Percentiles rank a stretch among this genome's conserved stretches.
Conservation (phyloP, 2,329 filamentous ascomycete species). For the Orbilia brochopaga region DNA sequence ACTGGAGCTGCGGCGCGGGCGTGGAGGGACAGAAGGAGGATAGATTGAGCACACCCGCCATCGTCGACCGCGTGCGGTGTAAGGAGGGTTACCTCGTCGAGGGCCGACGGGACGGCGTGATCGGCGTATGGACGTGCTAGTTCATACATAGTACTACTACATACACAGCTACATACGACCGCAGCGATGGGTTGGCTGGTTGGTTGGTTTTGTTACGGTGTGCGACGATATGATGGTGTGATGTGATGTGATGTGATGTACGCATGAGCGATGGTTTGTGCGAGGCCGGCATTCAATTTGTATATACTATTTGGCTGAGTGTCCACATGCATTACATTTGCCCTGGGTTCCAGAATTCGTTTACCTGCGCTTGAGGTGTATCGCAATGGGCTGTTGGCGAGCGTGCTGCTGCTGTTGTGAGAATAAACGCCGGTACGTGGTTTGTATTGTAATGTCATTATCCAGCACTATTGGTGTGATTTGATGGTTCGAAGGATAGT, state of each 20-base stretch:
- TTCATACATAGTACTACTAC: conserved; percentile 53
- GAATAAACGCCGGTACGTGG: too few relatives aligned
- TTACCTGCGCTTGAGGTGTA: too few relatives aligned
- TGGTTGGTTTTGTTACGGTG: background rate
- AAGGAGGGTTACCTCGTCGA: conserved; percentile 94
- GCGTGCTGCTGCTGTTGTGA: background rate
- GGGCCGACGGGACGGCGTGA: conserved; percentile 81
- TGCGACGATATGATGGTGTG: background rate
- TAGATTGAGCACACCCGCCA: conserved; percentile 60
- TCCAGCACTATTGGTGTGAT: too few relatives aligned
- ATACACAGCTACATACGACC: background rate
- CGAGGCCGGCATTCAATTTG: background rate
- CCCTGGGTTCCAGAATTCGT: too few relatives aligned
- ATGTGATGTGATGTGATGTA: background rate
- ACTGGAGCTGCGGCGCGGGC: conserved; percentile 95
- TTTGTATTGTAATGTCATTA: too few relatives aligned
- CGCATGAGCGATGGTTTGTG: background rate
- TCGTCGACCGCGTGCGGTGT: conserved; percentile 84
- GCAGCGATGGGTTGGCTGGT: background rate
- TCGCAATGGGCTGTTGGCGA: too few relatives aligned
- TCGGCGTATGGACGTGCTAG: conserved; percentile 87
- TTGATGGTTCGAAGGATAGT: too few relatives aligned
- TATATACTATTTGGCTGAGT: conserved; percentile 8
- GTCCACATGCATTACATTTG: background rate
- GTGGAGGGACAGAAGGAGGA: conserved; percentile 70